Evolutionary conservation across 768 basidiomycete genomes (phyloP).

Genomic region (Nidula microcarpa): DNA sequence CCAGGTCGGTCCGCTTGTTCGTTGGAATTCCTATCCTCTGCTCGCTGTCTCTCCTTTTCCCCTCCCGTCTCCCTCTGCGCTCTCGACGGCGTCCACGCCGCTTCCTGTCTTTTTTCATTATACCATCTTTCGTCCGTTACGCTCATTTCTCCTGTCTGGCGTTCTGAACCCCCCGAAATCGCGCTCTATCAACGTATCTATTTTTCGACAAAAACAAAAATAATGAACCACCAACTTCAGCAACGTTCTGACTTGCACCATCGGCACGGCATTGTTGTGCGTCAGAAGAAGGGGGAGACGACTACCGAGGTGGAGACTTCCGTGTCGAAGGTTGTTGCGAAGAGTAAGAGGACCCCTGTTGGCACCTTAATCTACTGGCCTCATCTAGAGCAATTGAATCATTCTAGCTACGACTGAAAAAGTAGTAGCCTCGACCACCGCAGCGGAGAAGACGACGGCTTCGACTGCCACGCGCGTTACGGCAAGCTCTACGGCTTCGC

Average conservation of each 20-base stretch:
- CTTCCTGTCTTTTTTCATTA: background rate
- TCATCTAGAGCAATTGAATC: too few species aligned
- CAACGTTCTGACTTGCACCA: background rate
- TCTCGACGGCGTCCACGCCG: background rate
- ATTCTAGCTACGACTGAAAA: background rate
- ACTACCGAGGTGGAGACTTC: background rate
- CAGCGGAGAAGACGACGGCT: background rate
- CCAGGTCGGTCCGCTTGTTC: background rate
- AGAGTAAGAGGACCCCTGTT: background rate
- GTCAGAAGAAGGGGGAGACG: background rate
- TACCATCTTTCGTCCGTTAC: background rate
- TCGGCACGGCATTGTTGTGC: background rate
- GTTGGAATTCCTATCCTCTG: background rate
- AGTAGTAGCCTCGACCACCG: background rate
- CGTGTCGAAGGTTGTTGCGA: background rate
- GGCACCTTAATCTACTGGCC: background rate
- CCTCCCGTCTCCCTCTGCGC: background rate
- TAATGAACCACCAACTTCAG: background rate
- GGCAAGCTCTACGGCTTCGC: background rate
- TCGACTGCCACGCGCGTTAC: background rate
- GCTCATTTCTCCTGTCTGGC: background rate
- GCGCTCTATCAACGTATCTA: background rate
- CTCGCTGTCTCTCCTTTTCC: background rate
- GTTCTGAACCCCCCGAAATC: background rate
- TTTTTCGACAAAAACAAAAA: background rate